Conservation (phyloP, 2,329 filamentous ascomycete genomes). For the Fusarium albosuccineum region DNA sequence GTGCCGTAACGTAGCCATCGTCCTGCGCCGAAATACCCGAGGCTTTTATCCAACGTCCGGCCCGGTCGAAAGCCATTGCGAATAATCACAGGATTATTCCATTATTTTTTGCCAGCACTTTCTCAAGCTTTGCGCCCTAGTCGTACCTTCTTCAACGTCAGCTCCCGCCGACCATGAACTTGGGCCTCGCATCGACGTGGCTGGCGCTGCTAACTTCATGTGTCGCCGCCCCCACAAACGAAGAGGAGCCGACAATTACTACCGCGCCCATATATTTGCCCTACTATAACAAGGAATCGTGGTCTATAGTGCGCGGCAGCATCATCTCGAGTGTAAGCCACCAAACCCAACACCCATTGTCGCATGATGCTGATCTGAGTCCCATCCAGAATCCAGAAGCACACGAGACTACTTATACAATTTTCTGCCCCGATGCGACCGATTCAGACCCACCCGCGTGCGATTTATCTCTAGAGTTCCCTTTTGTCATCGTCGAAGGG, state of each 20-base stretch:
- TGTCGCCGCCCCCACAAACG: constrained; percentile 35
- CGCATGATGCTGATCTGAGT: not conserved
- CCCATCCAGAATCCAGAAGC: constrained; percentile 44
- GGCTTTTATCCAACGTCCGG: too few relatives aligned
- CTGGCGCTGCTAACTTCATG: constrained; percentile 46
- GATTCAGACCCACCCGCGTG: constrained; percentile 57
- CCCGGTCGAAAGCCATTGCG: not conserved
- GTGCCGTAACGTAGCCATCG: too few relatives aligned
- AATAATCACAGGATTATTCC: too few relatives aligned
- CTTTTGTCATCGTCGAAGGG: constrained; percentile 62
- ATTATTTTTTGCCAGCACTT: too few relatives aligned
- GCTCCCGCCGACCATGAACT: constrained; percentile 25
- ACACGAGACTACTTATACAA: constrained; percentile 60
- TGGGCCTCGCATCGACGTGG: constrained; percentile 29
- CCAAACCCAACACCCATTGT: not conserved
- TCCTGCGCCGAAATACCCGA: too few relatives aligned
- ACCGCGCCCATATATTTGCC: constrained; percentile 62
- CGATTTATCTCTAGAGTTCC: constrained; percentile 60
- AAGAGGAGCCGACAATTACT: constrained; percentile 48
- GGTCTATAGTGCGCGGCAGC: constrained; percentile 61
- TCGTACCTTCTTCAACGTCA: not conserved
- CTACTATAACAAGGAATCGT: constrained; percentile 57
- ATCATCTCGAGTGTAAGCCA: constrained; percentile 57
- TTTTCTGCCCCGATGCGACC: constrained; percentile 61
- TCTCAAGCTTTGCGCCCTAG: not conserved